Conservation (phyloP, 331 rosid species). For the Quercus lobata region DNA sequence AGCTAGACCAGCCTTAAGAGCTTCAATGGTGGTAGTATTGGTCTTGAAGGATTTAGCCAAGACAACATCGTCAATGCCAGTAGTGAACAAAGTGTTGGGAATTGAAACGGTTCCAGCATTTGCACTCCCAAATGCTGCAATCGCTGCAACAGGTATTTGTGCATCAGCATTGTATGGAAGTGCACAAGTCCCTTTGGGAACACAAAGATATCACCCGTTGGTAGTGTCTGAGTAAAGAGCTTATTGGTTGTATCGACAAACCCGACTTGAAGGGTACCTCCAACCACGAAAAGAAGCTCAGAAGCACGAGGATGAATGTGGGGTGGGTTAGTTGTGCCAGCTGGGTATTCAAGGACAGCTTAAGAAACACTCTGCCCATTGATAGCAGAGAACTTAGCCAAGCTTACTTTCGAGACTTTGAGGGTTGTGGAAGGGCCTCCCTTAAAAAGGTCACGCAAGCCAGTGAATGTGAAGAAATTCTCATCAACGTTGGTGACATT, state of each 20-base stretch:
- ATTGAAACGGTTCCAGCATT: too few species aligned
- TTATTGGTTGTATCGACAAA: too few species aligned
- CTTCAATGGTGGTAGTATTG: background rate
- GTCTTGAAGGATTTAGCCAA: slow-evolving; percentile 21
- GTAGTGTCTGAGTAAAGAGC: too few species aligned
- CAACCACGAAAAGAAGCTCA: slow-evolving; percentile 29
- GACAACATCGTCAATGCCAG: slow-evolving; percentile 16
- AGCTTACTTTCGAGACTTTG: slow-evolving; percentile 11
- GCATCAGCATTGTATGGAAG: slow-evolving; percentile 26
- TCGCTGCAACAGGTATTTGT: background rate
- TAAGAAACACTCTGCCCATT: slow-evolving; percentile 46
- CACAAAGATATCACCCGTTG: too few species aligned
- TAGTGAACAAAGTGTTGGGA: slow-evolving; percentile 3
- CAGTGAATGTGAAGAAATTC: slow-evolving; percentile 51
- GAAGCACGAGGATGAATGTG: slow-evolving; percentile 25
- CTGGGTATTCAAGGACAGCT: slow-evolving; percentile 14
- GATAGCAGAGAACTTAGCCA: slow-evolving; percentile 41
- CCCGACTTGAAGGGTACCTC: slow-evolving; percentile 1
- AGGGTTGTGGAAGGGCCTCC: slow-evolving; percentile 13
- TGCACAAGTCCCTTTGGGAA: slow-evolving; percentile 15
- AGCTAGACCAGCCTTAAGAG: slow-evolving; percentile 19
- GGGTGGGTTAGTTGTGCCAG: slow-evolving; percentile 5
- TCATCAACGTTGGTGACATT: slow-evolving; percentile 8
- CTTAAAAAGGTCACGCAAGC: slow-evolving; percentile 22
- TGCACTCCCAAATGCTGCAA: slow-evolving; percentile 23